Conservation (phyloP, 768 basidiomycete species). For the Mycena filopes region DNA sequence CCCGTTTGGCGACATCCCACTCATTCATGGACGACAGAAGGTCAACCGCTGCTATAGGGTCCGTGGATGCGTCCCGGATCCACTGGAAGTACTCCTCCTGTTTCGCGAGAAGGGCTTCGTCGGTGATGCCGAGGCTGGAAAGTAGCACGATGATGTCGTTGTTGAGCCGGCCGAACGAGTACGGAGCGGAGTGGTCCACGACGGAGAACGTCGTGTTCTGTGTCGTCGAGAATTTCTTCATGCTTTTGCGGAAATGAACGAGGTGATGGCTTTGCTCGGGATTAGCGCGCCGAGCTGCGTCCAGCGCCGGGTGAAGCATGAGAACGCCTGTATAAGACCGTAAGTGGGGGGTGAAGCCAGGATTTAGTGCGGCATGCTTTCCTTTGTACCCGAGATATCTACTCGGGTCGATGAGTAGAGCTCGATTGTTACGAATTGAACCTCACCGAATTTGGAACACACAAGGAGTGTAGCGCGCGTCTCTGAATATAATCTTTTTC, state of each 20-base stretch:
- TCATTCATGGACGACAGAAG: constrained; percentile 63
- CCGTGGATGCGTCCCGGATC: constrained; percentile 61
- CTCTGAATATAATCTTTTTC: constrained; percentile 67
- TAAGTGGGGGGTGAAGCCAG: background rate
- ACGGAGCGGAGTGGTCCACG: constrained; percentile 71
- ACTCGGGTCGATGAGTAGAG: background rate
- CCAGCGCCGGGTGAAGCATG: constrained; percentile 72
- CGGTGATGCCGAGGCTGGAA: constrained; percentile 68
- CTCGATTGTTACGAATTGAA: background rate
- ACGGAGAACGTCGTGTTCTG: constrained; percentile 72
- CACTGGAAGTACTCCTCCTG: constrained; percentile 69
- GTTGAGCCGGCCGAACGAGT: constrained; percentile 73
- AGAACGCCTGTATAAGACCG: constrained; percentile 48
- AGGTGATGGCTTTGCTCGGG: constrained; percentile 49
- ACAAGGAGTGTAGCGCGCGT: constrained; percentile 65
- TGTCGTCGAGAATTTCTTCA: constrained; percentile 74
- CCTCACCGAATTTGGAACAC: constrained; percentile 72
- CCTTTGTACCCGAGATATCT: constrained; percentile 82
- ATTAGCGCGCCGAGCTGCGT: constrained; percentile 37
- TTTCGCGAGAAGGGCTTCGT: constrained; percentile 63
- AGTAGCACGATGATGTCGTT: constrained; percentile 77
- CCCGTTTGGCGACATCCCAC: constrained; percentile 59
- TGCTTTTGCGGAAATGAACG: constrained; percentile 72
- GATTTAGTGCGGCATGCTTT: background rate
- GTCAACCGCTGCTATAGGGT: constrained; percentile 63